phyloP scores from a whole-genome alignment of 768 basidiomycete genomes.

The Collybia sp. region DNA sequence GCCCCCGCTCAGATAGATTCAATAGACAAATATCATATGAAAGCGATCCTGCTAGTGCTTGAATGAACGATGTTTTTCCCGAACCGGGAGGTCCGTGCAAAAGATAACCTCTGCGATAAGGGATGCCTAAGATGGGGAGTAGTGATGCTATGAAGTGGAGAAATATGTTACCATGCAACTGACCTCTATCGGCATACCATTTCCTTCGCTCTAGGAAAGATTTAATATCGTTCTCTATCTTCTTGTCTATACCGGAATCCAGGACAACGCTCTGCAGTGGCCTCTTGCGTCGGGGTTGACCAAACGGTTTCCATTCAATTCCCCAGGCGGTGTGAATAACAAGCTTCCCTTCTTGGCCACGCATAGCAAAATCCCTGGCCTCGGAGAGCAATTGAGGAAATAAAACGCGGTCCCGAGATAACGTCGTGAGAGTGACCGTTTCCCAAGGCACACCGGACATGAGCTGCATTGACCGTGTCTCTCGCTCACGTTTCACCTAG shows the following conservation, averaged over 20 bases:
- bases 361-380: constrained; percentile 85
- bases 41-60: constrained; percentile 89
- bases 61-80: constrained; percentile 98
- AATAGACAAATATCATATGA: constrained; percentile 95
- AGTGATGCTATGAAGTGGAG: not conserved
- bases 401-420: constrained; percentile 79
- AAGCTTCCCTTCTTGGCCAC: constrained; percentile 86
- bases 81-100: constrained; percentile 96
- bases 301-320: constrained; percentile 94
- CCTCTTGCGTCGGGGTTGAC: constrained; percentile 83
- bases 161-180: constrained; percentile 13
- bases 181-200: constrained; percentile 97
- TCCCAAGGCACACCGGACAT: constrained; percentile 96
- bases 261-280: constrained; percentile 88
- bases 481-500: constrained; percentile 92
- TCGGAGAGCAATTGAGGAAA: constrained; percentile 82
- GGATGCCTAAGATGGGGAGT: constrained; percentile 63
- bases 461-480: constrained; percentile 87
- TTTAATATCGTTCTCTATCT: constrained; percentile 74
- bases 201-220: constrained; percentile 78
- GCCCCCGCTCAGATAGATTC: constrained; percentile 92
- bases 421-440: constrained; percentile 89
- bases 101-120: constrained; percentile 93
- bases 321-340: constrained; percentile 98
- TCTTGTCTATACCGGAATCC: constrained; percentile 75